Evolutionary conservation across 164 flowering plant species (phyloP).

Genomic region (Malania oleifera): DNA sequence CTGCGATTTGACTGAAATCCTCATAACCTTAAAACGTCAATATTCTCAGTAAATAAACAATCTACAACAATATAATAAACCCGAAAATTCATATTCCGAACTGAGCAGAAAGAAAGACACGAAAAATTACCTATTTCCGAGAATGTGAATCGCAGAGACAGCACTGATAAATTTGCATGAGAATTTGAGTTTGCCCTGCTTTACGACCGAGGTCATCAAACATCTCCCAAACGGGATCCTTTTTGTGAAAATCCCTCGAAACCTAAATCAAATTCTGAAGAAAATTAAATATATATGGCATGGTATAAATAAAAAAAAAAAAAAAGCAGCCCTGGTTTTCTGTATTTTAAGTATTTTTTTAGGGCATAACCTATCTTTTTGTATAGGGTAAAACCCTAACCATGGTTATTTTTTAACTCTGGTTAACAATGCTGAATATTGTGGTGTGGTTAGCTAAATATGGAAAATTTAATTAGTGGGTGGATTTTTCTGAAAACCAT

Average conservation of each 20-base stretch:
- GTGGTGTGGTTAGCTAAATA: neutral
- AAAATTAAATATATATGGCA: neutral
- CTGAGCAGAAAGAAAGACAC: neutral
- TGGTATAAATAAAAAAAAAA: neutral
- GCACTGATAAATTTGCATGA: neutral
- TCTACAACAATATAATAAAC: neutral
- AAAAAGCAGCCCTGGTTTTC: neutral
- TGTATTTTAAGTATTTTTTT: neutral
- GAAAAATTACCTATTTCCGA: neutral
- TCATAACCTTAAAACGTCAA: neutral
- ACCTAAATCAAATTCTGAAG: neutral
- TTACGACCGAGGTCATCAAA: neutral
- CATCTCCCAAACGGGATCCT: neutral
- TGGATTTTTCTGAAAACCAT: neutral
- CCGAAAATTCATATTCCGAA: neutral
- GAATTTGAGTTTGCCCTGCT: neutral
- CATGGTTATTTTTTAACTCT: neutral
- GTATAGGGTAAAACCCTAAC: constrained; percentile 3
- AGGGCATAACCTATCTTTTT: constrained; percentile 1
- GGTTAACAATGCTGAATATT: neutral
- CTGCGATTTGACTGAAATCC: neutral
- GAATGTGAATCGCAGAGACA: constrained; percentile 1
- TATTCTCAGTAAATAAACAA: neutral
- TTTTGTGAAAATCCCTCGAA: neutral
- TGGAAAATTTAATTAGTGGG: neutral